Evolutionary conservation across 31 red algal genomes (phyloP).

Genomic region (Odonthalia washingtoniensis): DNA sequence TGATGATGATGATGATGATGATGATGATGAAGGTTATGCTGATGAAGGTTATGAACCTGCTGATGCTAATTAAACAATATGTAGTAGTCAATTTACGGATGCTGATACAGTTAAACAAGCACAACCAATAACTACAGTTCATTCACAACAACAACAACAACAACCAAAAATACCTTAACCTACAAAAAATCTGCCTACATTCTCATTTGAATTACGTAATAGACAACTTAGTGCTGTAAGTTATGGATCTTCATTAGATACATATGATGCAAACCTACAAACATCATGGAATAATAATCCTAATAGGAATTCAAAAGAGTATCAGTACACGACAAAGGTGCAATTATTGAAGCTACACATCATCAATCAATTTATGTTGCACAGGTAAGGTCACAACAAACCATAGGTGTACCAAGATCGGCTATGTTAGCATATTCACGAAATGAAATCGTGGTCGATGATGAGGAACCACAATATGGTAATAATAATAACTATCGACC

Average conservation of each 20-base stretch:
- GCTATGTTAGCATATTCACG: conserved; percentile 67
- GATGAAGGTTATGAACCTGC: background rate
- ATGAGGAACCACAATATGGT: conserved; percentile 10
- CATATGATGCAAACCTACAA: no score
- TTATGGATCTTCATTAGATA: background rate
- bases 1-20: background rate
- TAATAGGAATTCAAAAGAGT: background rate
- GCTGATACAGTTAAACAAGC: no score
- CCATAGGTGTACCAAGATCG: conserved; percentile 59
- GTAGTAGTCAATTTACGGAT: no score
- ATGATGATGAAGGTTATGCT: no score
- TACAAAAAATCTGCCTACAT: no score
- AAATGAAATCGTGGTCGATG: conserved; percentile 52
- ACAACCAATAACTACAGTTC: no score
- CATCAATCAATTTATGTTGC: conserved; percentile 65
- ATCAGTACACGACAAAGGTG: conserved; percentile 43
- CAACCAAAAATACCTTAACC: no score
- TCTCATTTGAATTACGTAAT: no score
- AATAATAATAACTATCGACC: no score
- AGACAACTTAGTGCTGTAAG: background rate
- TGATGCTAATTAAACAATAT: no score
- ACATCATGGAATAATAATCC: background rate
- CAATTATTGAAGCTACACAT: conserved; percentile 41
- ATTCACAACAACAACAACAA: no score
- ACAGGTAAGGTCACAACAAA: conserved; percentile 56